These are phyloP conservation scores for Lycium barbarum DNA, from an alignment of 257 asterid genomes.

Conservation along the genomic window DNA sequence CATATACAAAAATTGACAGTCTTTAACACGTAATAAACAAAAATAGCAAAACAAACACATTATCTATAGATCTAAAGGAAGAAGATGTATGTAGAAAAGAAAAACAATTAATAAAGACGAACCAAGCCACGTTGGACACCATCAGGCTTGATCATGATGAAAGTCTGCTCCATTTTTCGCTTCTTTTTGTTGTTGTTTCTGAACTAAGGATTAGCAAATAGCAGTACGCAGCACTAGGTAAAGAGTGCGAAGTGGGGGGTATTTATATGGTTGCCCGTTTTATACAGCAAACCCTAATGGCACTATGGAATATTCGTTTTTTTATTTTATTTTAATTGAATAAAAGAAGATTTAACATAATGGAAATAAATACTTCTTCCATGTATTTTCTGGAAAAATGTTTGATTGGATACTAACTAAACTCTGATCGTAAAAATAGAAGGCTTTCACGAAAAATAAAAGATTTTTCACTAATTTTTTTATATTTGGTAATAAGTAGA, in stretches of 20 bases:
- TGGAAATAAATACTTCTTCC: too few relatives aligned
- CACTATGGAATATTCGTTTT: not conserved
- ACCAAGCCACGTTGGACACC: slow-evolving; percentile 98
- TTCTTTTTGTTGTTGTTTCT: not conserved
- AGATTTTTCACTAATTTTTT: too few relatives aligned
- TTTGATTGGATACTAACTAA: too few relatives aligned
- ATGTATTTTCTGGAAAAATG: too few relatives aligned
- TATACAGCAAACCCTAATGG: slow-evolving; percentile 25
- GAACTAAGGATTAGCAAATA: not conserved
- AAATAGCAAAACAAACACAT: not conserved
- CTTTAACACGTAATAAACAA: not conserved
- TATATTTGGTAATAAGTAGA: too few relatives aligned
- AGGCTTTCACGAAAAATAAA: too few relatives aligned
- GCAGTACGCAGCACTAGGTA: not conserved
- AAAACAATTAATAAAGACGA: slow-evolving; percentile 8
- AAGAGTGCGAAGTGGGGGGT: not conserved
- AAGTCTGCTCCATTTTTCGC: slow-evolving; percentile 85
- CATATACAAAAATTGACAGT: not conserved
- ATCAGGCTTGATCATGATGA: slow-evolving; percentile 99
- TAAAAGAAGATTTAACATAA: not conserved
- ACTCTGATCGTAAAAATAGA: too few relatives aligned
- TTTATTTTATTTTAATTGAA: too few relatives aligned
- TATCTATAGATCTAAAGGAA: not conserved
- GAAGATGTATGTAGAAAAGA: not conserved
- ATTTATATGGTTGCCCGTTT: not conserved